Conservation (phyloP, 2,329 filamentous ascomycete genomes). For the Exophiala viscosa region DNA sequence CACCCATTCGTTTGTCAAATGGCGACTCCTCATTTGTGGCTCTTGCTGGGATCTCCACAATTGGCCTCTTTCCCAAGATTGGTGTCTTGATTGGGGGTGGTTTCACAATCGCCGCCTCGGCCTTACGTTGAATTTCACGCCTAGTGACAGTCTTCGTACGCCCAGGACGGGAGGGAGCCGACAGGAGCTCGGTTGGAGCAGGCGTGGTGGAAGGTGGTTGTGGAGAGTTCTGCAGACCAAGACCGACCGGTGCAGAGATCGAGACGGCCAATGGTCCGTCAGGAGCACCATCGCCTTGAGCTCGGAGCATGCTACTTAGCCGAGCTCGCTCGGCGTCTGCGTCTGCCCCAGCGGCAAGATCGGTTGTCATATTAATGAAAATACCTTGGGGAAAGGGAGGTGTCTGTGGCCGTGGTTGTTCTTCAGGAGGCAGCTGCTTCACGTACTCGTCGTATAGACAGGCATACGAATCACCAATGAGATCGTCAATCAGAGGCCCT, state of each 20-base stretch:
- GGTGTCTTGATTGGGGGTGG: slow-evolving; percentile 34
- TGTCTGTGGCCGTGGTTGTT: slow-evolving; percentile 14
- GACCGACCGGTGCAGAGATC: slow-evolving; percentile 21
- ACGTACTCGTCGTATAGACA: slow-evolving; percentile 67
- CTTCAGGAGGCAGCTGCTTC: slow-evolving; percentile 33
- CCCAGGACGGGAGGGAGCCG: slow-evolving; percentile 26
- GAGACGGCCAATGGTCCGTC: slow-evolving; percentile 20
- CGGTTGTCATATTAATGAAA: slow-evolving; percentile 33
- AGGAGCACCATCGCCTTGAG: slow-evolving; percentile 25
- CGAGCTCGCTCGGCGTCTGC: slow-evolving; percentile 48
- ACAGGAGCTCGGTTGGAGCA: slow-evolving; percentile 14
- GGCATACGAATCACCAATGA: slow-evolving; percentile 88
- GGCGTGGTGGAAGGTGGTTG: slow-evolving; percentile 1
- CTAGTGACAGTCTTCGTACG: slow-evolving; percentile 58
- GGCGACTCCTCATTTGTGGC: slow-evolving; percentile 31
- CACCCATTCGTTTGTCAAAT: slow-evolving; percentile 51
- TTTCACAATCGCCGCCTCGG: slow-evolving; percentile 53
- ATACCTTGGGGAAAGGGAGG: slow-evolving; percentile 21
- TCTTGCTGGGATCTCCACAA: slow-evolving; percentile 27
- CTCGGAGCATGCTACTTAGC: slow-evolving; percentile 45
- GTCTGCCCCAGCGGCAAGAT: slow-evolving; percentile 39
- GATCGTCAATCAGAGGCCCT: slow-evolving; percentile 77
- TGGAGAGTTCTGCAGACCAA: slow-evolving; percentile 23
- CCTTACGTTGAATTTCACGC: slow-evolving; percentile 56
- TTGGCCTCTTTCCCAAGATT: slow-evolving; percentile 26